These are phyloP conservation scores for Alopecurus myosuroides DNA, from an alignment of 176 grass and related monocot genomes.

Conservation along the genomic window DNA sequence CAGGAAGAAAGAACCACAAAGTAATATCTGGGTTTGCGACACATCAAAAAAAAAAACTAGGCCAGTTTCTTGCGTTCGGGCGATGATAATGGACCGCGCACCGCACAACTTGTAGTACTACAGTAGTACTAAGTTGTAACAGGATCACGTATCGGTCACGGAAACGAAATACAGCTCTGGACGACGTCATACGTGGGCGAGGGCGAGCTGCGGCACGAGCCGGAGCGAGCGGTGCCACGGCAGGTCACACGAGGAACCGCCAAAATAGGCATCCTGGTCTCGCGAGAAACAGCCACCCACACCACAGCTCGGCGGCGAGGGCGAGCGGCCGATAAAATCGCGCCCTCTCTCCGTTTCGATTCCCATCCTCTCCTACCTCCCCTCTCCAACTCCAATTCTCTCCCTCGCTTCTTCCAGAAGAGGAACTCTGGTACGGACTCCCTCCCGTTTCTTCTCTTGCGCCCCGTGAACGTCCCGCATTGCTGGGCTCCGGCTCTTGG, in stretches of 20 bases:
- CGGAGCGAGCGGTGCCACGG: not conserved
- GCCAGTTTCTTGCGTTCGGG: too few relatives aligned
- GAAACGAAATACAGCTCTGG: not conserved
- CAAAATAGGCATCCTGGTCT: not conserved
- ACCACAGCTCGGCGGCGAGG: constrained; percentile 2
- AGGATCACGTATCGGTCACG: not conserved
- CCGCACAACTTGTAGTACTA: too few relatives aligned
- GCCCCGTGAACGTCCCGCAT: not conserved
- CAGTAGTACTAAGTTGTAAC: too few relatives aligned
- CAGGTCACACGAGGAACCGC: not conserved
- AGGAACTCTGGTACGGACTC: not conserved
- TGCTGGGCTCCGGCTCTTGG: not conserved
- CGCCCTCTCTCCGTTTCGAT: constrained; percentile 8
- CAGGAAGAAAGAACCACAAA: too few relatives aligned
- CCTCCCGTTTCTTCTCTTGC: not conserved
- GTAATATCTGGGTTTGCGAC: too few relatives aligned
- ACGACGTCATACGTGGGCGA: not conserved
- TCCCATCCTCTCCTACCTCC: not conserved
- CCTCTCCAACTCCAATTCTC: not conserved
- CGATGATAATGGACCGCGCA: too few relatives aligned
- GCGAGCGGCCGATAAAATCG: constrained; percentile 16
- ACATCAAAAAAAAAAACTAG: too few relatives aligned
- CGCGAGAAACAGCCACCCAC: not conserved
- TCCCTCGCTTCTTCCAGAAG: not conserved
- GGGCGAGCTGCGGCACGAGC: not conserved